Evolutionary conservation across 768 basidiomycete species (phyloP), one percentile per base, ranked within the genome.

Genomic region (Termitomyces titanicus): DNA sequence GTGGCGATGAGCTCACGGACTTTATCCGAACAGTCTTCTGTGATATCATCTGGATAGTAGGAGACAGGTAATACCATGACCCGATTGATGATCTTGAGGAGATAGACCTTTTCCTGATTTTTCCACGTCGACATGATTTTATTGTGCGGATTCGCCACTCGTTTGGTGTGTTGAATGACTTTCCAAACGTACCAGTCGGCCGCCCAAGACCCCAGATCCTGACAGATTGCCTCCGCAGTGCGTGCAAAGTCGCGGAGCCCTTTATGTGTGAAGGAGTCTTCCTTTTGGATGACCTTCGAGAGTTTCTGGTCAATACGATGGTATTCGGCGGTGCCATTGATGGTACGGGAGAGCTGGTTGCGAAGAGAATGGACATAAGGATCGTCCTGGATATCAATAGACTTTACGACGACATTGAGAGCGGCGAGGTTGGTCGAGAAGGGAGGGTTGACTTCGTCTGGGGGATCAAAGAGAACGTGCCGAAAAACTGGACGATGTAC

Each of bases 101-200:
- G 73, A 64, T 91, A 89, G 0, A 64, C 64, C 61, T 86, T 89
- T 67, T 91, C 89, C 51, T 64, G 72, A 47, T 72, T 70, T 55
- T 79, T 77, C 81, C 84, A 84, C 8, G 72, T 70, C 1, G 70
- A 68, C 62, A 82, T 77, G 56, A 84, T 74, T 42, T 76, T 73
- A 46, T 76, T 72, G 59, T 75, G 81, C 0, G 79, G 77, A 47
- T 74, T 77, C 7, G 76, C 74, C 0, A 76, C 75, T 1, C 67
- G 52, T 59, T 75, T 76, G 0, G 80, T 85, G 38, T 81, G 74
- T 51, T 82, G 72, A 39, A 88, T 61, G 34, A 86, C 85, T 37
- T 74, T 72, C 55, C 74, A 76, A 40, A 90, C 76, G 60, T 84
- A 91, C 89, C 89, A 91, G 63, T 91, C 88, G 1, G 86, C 80